phyloP scores from a whole-genome alignment of 1,139 yeast genomes.

The Scheffersomyces stambukii region DNA sequence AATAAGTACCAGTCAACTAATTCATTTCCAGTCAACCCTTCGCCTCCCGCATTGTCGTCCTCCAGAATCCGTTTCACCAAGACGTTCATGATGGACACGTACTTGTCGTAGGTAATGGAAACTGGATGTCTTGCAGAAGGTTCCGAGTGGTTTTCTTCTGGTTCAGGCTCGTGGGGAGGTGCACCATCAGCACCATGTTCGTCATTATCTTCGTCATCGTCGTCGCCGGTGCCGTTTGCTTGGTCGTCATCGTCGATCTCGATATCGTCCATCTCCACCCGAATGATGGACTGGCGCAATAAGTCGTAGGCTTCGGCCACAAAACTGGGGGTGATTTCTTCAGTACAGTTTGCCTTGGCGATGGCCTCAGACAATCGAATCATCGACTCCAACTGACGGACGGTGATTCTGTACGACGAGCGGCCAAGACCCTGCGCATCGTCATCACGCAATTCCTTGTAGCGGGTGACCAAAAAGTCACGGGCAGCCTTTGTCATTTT shows the following conservation, averaged over 20 bases:
- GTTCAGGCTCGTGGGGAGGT: slow-evolving; percentile 5
- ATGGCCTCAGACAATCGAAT: slow-evolving; percentile 93
- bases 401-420: slow-evolving; percentile 88
- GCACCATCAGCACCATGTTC: slow-evolving; percentile 11
- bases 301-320: slow-evolving; percentile 93
- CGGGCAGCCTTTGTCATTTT: slow-evolving; percentile 80
- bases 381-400: slow-evolving; percentile 93
- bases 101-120: slow-evolving; percentile 79
- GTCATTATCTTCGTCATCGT: slow-evolving; percentile 11
- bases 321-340: slow-evolving; percentile 77
- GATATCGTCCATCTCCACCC: slow-evolving; percentile 92
- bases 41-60: slow-evolving; percentile 47
- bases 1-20: slow-evolving; percentile 78
- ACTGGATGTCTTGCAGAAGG: slow-evolving; percentile 16
- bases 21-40: slow-evolving; percentile 68
- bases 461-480: slow-evolving; percentile 69
- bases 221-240: slow-evolving; percentile 19
- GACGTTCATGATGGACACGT: slow-evolving; percentile 77
- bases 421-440: slow-evolving; percentile 92
- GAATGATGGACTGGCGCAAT: slow-evolving; percentile 84
- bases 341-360: slow-evolving; percentile 95
- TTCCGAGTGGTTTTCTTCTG: slow-evolving; percentile 5
- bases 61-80: slow-evolving; percentile 70
- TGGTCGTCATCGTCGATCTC: slow-evolving; percentile 71
- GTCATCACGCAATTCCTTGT: slow-evolving; percentile 83